These are phyloP conservation scores for Trichoderma sp. DNA, from an alignment of 2,329 filamentous ascomycete genomes.

Conservation along the genomic window DNA sequence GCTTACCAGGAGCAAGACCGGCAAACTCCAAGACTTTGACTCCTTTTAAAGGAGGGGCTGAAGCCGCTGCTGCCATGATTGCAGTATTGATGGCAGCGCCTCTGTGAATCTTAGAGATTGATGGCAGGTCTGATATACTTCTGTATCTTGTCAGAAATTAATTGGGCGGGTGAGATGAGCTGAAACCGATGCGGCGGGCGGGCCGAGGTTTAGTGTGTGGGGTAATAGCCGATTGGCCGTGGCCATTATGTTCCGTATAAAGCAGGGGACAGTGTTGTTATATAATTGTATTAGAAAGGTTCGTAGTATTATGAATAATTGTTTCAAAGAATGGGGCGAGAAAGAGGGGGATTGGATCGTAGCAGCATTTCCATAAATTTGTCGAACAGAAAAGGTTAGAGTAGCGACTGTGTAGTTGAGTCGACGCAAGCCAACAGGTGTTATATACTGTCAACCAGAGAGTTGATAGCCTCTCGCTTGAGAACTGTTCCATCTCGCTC, in stretches of 20 bases:
- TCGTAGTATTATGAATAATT: neutral
- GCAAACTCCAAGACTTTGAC: slow-evolving; percentile 60
- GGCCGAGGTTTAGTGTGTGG: slow-evolving; percentile 17
- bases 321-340: no score
- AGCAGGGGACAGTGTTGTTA: neutral
- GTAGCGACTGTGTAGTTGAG: neutral
- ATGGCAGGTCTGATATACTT: neutral
- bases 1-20: slow-evolving; percentile 59
- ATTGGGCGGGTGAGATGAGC: neutral
- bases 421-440: neutral
- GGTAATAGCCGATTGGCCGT: slow-evolving; percentile 8
- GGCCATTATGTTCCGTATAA: neutral
- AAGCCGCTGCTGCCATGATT: neutral
- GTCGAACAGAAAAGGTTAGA: neutral
- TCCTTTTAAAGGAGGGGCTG: slow-evolving; percentile 42
- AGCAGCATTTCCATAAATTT: neutral
- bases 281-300: neutral
- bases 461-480: neutral
- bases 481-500: slow-evolving; percentile 11
- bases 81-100: neutral
- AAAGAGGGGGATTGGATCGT: neutral
- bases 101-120: neutral
- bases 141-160: neutral
- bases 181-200: neutral
- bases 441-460: neutral